phyloP scores from a whole-genome alignment of 2,329 filamentous ascomycete species.

The Fusarium solani-melongenae region DNA sequence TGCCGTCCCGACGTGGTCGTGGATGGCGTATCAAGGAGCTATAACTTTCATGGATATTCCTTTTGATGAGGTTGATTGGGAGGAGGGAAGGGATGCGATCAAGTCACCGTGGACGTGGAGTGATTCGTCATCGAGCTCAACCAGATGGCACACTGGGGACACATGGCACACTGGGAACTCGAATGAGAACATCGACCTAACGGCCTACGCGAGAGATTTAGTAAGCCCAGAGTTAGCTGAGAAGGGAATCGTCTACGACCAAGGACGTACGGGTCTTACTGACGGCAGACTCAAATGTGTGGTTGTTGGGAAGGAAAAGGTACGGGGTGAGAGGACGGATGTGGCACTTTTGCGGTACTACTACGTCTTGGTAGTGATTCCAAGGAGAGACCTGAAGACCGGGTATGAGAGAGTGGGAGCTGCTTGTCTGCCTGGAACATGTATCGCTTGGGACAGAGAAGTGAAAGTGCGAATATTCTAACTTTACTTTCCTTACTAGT shows the following conservation, averaged over 20 bases:
- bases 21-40: conserved; percentile 49
- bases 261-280: not conserved
- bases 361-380: not conserved
- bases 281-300: conserved; percentile 1
- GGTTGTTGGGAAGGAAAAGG: conserved; percentile 13
- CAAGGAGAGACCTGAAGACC: fast-evolving
- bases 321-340: not conserved
- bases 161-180: conserved; percentile 18
- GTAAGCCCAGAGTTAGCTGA: not conserved
- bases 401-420: conserved; percentile 11
- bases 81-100: not conserved
- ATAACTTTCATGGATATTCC: conserved; percentile 44
- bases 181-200: conserved; percentile 1
- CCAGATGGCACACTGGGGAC: conserved; percentile 16
- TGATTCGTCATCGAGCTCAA: not conserved
- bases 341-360: not conserved
- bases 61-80: conserved; percentile 29
- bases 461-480: not conserved
- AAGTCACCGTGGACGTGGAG: conserved; percentile 14
- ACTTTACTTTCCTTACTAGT: not conserved
- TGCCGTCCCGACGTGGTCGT: conserved; percentile 48
- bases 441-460: not conserved
- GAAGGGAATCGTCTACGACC: conserved; percentile 7
- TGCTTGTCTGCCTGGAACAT: not conserved
- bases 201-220: conserved; percentile 4